These are phyloP conservation scores for Juncus effusus DNA, from an alignment of 176 grass and related monocot genomes.

Conservation along the genomic window DNA sequence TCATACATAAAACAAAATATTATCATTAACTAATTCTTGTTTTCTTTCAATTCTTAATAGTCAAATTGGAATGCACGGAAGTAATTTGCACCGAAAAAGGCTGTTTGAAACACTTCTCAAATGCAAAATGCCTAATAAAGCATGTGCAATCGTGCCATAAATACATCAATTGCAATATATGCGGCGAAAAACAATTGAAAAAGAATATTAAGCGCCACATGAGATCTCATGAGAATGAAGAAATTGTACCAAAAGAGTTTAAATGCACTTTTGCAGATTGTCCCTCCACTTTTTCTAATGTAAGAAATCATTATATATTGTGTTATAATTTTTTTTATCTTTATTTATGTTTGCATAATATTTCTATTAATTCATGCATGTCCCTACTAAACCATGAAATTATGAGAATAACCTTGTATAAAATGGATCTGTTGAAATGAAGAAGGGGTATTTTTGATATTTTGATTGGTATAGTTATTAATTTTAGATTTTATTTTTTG, in stretches of 20 bases:
- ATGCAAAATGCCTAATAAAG: conserved; percentile 50
- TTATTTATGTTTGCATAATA: too few relatives aligned
- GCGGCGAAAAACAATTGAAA: conserved; percentile 65
- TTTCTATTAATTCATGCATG: too few relatives aligned
- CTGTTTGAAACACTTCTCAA: conserved; percentile 58
- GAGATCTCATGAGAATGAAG: conserved; percentile 48
- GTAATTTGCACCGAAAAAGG: conserved; percentile 56
- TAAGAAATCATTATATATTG: conserved; percentile 13
- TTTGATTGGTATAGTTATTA: neutral
- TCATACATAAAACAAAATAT: too few relatives aligned
- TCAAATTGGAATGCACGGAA: conserved; percentile 57
- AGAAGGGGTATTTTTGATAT: too few relatives aligned
- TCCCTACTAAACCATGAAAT: neutral
- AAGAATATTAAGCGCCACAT: conserved; percentile 73
- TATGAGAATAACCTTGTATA: neutral
- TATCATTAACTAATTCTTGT: too few relatives aligned
- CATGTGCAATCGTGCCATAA: conserved; percentile 54
- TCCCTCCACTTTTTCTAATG: conserved; percentile 68
- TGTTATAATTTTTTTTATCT: too few relatives aligned
- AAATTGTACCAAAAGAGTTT: conserved; percentile 31
- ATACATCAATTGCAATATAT: conserved; percentile 49
- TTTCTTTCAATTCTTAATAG: conserved; percentile 12
- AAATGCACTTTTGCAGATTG: conserved; percentile 58
- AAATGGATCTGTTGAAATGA: too few relatives aligned
- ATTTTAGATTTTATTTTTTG: conserved; percentile 19